These are phyloP conservation scores for Eucalyptus shirleyi DNA, from an alignment of 345 rosid species.

Conservation along the genomic window DNA sequence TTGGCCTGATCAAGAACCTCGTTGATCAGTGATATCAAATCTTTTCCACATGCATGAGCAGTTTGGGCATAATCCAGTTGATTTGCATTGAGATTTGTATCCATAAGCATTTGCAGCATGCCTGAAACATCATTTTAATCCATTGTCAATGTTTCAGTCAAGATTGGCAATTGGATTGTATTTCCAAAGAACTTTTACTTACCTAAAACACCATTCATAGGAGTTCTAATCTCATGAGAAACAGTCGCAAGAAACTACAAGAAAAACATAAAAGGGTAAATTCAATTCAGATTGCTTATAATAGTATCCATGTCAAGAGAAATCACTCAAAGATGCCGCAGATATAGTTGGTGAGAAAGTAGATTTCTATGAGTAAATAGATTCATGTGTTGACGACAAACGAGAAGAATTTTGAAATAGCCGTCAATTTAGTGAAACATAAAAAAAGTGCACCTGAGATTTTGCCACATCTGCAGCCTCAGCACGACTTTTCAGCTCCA, in stretches of 20 bases:
- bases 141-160: background rate
- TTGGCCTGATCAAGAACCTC: constrained; percentile 98
- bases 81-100: constrained; percentile 65
- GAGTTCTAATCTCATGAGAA: constrained; percentile 97
- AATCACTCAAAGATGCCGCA: background rate
- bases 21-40: constrained; percentile 69
- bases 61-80: constrained; percentile 83
- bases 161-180: background rate
- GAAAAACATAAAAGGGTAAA: background rate
- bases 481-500: constrained; percentile 79
- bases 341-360: background rate
- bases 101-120: constrained; percentile 91
- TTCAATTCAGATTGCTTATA: background rate
- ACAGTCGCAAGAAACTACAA: constrained; percentile 90
- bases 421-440: background rate
- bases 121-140: constrained; percentile 29
- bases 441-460: constrained; percentile 54
- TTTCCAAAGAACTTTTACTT: background rate
- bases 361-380: background rate
- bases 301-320: background rate
- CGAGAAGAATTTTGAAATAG: background rate
- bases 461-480: constrained; percentile 99
- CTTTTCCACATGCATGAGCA: constrained; percentile 83
- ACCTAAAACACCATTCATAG: constrained; percentile 93
- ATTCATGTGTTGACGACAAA: background rate